Conservation (phyloP, 2,329 filamentous ascomycete species). For the Fusarium protoensiforme region DNA sequence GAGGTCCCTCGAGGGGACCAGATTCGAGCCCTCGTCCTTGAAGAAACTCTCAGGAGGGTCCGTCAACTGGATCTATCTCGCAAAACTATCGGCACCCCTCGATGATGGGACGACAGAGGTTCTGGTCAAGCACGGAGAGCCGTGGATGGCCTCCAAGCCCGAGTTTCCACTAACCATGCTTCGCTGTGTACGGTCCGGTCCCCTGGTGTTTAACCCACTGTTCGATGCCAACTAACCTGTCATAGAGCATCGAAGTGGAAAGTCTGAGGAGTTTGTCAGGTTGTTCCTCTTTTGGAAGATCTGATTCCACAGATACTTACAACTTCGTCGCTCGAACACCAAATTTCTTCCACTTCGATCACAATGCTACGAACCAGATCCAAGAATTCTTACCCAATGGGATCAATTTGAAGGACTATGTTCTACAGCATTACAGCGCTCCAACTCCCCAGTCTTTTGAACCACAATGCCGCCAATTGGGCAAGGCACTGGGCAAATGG, state of each 20-base stretch:
- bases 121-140: constrained; percentile 11
- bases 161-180: not conserved
- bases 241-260: not conserved
- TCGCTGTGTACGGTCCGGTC: not conserved
- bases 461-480: not conserved
- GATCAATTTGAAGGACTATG: constrained; percentile 4
- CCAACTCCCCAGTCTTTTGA: not conserved
- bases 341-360: not conserved
- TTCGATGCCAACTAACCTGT: not conserved
- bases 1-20: not conserved
- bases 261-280: not conserved
- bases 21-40: not conserved
- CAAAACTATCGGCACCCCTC: not conserved
- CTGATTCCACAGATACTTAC: not conserved
- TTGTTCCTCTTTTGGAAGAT: not conserved
- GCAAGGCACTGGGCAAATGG: constrained; percentile 12
- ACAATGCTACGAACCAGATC: not conserved
- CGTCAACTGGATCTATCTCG: constrained; percentile 7
- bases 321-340: constrained; percentile 3
- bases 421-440: not conserved
- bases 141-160: constrained; percentile 1
- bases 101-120: not conserved
- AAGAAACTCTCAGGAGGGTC: constrained; percentile 3
- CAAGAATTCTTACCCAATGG: not conserved
- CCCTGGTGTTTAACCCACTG: not conserved